Evolutionary conservation across 306 rosid species (phyloP), one percentile per base, ranked within the genome.

Genomic region (Medicago ruthenica): DNA sequence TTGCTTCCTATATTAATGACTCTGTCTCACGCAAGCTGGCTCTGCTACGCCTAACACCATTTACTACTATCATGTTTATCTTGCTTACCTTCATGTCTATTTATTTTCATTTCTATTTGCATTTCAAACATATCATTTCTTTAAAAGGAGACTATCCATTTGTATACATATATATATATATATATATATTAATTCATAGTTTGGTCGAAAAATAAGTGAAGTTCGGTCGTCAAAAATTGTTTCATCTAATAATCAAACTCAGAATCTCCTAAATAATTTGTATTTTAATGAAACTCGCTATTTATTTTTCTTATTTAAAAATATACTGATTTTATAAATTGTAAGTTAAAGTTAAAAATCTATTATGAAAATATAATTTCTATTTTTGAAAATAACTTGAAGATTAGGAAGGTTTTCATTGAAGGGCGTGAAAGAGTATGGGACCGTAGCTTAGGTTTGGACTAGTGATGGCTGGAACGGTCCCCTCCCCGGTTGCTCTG

Each of bases 41-140:
- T 48, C 61, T 83, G 87, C 87, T 12, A 77, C 76, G 76, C 63
- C 81, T 67, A 69, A 48, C 44, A 7, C 77, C 85, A 86, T 86
- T 86, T 83, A 86, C 89, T 83, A 18, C 81, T 1, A 36, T 83
- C 89, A 83, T 83, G 87, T 76, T 71, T 58, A 61, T 78, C 85
- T 73, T 42, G 86, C 83, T 37, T 51, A 14, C 40, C 63, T 60
- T 67, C 81, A 34, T 42, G 7, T 45, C 10, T 0, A 12, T 62
- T 14, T 9, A 15, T 55, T 18, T 39, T 48, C 20, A 58, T 60
- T 21, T 42, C 16, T 12, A 15, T 62, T 50, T 50, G 3, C 20
- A 50, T 50, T 50, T n/a, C 20, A 6, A 50, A 15, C n/a, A 50
- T 48, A 48, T 20, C 1, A 11, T 44, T 44, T 44, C 50, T 45